These are phyloP conservation scores for Xylogone sp. DNA, from an alignment of 2,329 filamentous ascomycete species.

Conservation along the genomic window DNA sequence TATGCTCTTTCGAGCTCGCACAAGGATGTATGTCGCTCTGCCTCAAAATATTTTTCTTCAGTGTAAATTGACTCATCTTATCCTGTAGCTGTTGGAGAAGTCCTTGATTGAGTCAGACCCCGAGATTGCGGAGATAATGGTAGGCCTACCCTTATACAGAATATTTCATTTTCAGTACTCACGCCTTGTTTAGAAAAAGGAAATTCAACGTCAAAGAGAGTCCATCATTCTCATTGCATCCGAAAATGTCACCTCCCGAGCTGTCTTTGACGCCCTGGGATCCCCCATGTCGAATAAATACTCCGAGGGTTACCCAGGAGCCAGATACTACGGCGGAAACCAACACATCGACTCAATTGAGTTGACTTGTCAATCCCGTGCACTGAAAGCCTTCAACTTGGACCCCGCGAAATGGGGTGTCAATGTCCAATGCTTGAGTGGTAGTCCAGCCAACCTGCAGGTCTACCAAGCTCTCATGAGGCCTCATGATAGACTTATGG, in stretches of 20 bases:
- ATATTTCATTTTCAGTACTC: conserved; percentile 2
- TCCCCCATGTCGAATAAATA: conserved; percentile 98
- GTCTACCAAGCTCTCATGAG: conserved; percentile 98
- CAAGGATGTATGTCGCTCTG: conserved; percentile 52
- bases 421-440: conserved; percentile 92
- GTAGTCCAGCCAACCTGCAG: conserved; percentile 94
- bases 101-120: conserved; percentile 87
- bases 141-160: conserved; percentile 41
- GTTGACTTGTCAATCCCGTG: conserved; percentile 89
- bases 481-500: conserved; percentile 94
- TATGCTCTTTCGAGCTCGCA: conserved; percentile 66
- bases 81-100: conserved; percentile 84
- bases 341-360: conserved; percentile 98
- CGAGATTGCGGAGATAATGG: conserved; percentile 96
- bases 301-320: conserved; percentile 96
- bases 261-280: conserved; percentile 95
- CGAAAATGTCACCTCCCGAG: conserved; percentile 98
- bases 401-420: conserved; percentile 93
- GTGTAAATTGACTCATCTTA: conserved; percentile 32
- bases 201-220: conserved; percentile 95
- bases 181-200: conserved; percentile 61
- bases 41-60: neutral
- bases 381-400: conserved; percentile 85
- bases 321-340: conserved; percentile 98
- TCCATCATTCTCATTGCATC: conserved; percentile 98